These are phyloP conservation scores for Nepenthes alata DNA, from an alignment of 179 eudicot species.

Conservation along the genomic window DNA sequence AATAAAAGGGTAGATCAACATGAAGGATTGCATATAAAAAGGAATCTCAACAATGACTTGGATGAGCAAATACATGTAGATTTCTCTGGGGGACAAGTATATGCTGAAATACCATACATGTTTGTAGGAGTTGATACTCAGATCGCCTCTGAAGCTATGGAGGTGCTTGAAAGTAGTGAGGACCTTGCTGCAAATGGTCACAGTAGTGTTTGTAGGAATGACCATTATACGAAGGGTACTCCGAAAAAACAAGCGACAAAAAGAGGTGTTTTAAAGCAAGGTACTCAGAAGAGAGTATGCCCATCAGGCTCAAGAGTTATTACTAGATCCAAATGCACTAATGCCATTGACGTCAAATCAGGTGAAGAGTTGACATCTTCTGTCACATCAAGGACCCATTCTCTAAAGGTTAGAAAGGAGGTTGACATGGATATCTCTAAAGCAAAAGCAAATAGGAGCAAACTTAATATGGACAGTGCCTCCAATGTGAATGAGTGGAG, in stretches of 20 bases:
- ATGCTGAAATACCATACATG: slow-evolving; percentile 18
- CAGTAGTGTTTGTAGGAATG: slow-evolving; percentile 14
- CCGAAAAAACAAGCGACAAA: slow-evolving; percentile 13
- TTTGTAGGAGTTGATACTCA: slow-evolving; percentile 72
- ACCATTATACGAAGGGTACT: slow-evolving; percentile 10
- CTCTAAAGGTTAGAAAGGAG: slow-evolving; percentile 13
- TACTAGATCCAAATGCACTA: slow-evolving; percentile 28
- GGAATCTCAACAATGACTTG: slow-evolving; percentile 22
- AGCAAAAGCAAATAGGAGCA: slow-evolving; percentile 11
- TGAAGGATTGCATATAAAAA: slow-evolving; percentile 11
- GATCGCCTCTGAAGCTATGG: slow-evolving; percentile 96
- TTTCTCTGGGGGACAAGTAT: slow-evolving; percentile 16
- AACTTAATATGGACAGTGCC: slow-evolving; percentile 7
- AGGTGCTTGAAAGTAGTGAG: slow-evolving; percentile 38
- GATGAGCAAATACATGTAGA: slow-evolving; percentile 18
- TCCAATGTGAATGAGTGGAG: slow-evolving; percentile 10
- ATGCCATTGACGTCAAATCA: slow-evolving; percentile 3
- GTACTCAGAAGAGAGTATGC: slow-evolving; percentile 16
- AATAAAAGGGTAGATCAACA: slow-evolving; percentile 8
- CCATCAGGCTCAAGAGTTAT: slow-evolving; percentile 15
- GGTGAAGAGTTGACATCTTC: slow-evolving; percentile 9
- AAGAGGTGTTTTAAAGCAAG: slow-evolving; percentile 9
- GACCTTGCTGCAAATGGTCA: slow-evolving; percentile 15
- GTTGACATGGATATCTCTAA: slow-evolving; percentile 10
- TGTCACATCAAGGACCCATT: slow-evolving; percentile 14